Conservation (phyloP, 2,329 filamentous ascomycete genomes). For the Verticillium longisporum region DNA sequence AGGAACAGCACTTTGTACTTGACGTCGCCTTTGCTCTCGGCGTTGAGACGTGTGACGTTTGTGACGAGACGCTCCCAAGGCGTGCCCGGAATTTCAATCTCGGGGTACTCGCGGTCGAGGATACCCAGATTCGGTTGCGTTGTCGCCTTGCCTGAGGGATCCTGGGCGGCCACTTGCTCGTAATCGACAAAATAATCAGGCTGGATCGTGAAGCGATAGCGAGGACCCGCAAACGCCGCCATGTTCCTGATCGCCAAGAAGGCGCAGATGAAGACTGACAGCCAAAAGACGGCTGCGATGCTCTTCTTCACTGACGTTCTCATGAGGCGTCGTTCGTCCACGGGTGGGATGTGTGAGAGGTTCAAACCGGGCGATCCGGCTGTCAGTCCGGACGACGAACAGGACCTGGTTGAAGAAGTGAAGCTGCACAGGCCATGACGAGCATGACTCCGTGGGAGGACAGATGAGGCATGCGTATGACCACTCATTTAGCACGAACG, state of each 20-base stretch:
- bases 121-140: constrained; percentile 47
- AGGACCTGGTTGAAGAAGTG: not conserved
- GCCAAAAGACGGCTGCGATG: not conserved
- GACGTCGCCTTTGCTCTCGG: constrained; percentile 29
- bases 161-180: not conserved
- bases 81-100: constrained; percentile 20
- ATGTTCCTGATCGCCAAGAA: not conserved
- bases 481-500: too few species aligned
- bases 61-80: constrained; percentile 46
- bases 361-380: not conserved
- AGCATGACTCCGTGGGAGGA: too few species aligned
- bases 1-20: constrained; percentile 47
- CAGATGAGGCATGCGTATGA: too few species aligned
- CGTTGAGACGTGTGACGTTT: constrained; percentile 40
- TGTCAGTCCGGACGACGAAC: not conserved
- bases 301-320: not conserved
- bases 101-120: constrained; percentile 33
- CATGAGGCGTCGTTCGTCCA: not conserved
- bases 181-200: not conserved
- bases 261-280: not conserved
- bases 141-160: constrained; percentile 19
- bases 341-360: not conserved
- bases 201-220: not conserved
- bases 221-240: not conserved
- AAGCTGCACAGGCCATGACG: not conserved